Base-by-base conservation (phyloP, 192 early-diverging fungal species). In the Geosiphon pyriformis region DNA sequence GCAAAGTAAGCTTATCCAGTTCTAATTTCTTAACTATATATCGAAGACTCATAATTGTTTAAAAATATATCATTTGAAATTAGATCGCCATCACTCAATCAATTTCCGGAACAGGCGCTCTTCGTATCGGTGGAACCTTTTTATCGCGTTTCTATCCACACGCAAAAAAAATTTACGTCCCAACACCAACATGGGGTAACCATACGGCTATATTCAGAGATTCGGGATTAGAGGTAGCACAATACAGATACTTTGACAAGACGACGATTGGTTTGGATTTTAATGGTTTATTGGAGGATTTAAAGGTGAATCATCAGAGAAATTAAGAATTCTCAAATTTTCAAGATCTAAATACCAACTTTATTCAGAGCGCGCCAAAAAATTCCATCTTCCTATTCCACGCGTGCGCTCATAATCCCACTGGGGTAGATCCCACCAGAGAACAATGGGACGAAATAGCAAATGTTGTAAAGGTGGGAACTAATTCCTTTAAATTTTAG, bases 371-470 rank as follows among this genome's bases (percentile, higher is more conserved):
- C 55, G 85, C 95, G 56, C 95, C 95, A 32, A 79, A 83, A 72
- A 89, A 87, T 62, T 95, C 94, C 59, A 78, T 96, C 51, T 80
- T 98, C 61, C 82, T 99, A 55, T 80, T 99, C 55, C 97, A 99
- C 74, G 97, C 95, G 46, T 99, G 97, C 70, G 97, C 96, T 4
- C 97, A 99, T 79, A 99, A 99, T 84, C 97, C 97, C 33, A 98
- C 97, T 3, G 97, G 97, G 73, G 96, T 96, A 22, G 97, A 99
- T 80, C 97, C 97, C 32, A 93, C 92, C 31, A 71, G 74, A 23
- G 90, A 79, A 60, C 95, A 99, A 74, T 99, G 97, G 97, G 78
- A 81, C 56, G 78, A 94, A 73, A 88, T 99, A 70, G 87, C 89
- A 64, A 65, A 86, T 59, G 80, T 89, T 47, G 76, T 92, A 46